Percentiles rank a stretch among this genome's conserved stretches.
Evolutionary conservation across 163 green algal genomes (phyloP).

Genomic region (Coccomyxa subellipsoidea): DNA sequence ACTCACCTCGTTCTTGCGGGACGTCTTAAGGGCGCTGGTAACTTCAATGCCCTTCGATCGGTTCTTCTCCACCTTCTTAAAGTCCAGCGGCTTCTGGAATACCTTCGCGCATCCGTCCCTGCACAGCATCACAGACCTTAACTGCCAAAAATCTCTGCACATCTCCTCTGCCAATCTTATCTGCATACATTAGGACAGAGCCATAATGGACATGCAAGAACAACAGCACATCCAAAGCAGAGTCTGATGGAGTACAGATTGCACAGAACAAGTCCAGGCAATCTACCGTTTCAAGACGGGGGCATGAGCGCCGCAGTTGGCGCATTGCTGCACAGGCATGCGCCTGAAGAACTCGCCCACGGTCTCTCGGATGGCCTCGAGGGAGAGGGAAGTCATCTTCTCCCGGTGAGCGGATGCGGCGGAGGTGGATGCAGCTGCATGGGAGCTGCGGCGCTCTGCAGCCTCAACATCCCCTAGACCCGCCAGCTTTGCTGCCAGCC

Average conservation of each 20-base stretch:
- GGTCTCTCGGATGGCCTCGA: conserved; percentile 62
- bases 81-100: conserved; percentile 69
- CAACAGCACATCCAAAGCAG: neutral
- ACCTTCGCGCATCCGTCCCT: conserved; percentile 82
- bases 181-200: too few relatives aligned
- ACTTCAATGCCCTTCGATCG: conserved; percentile 41
- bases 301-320: conserved; percentile 78
- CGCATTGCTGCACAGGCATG: conserved; percentile 73
- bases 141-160: too few relatives aligned
- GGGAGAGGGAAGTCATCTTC: conserved; percentile 39
- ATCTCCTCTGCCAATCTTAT: too few relatives aligned
- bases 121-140: neutral
- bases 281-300: conserved; percentile 69
- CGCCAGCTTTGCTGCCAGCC: neutral
- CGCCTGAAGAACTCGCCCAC: conserved; percentile 66
- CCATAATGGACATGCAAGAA: too few relatives aligned
- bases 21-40: conserved; percentile 21
- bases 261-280: too few relatives aligned
- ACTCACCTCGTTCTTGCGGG: neutral
- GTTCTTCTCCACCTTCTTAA: conserved; percentile 71
- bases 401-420: neutral
- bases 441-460: neutral
- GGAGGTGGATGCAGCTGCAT: neutral
- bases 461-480: neutral
- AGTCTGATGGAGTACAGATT: too few relatives aligned